Evolutionary conservation across 2,329 filamentous ascomycete species (phyloP).

Genomic region (Colletotrichum sp.): DNA sequence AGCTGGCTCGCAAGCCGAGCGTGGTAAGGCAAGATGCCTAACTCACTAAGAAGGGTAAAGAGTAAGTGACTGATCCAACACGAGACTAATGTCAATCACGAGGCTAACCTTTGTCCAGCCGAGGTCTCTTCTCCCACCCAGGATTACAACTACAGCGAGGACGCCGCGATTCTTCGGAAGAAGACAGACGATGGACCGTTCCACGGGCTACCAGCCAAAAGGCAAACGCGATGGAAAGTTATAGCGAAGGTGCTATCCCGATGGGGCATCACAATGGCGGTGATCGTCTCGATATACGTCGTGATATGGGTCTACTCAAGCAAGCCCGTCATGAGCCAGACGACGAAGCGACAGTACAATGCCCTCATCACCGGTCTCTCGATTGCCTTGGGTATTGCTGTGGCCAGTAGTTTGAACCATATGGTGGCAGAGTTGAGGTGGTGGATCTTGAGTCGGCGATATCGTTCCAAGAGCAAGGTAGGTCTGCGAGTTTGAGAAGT

Average conservation of each 20-base stretch:
- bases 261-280: slow-evolving; percentile 32
- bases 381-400: slow-evolving; percentile 45
- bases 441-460: slow-evolving; percentile 44
- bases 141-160: background rate
- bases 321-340: slow-evolving; percentile 32
- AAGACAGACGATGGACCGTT: slow-evolving; percentile 5
- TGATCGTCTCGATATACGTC: slow-evolving; percentile 31
- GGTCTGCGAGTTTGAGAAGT: background rate
- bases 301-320: slow-evolving; percentile 31
- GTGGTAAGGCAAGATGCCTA: background rate
- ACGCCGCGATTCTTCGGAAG: slow-evolving; percentile 2
- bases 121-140: background rate
- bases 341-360: slow-evolving; percentile 46
- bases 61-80: background rate
- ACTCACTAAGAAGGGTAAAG: background rate
- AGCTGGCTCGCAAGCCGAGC: background rate
- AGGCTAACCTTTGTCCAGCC: background rate
- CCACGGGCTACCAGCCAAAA: background rate
- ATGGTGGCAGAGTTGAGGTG: slow-evolving; percentile 50
- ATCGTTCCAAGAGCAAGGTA: slow-evolving; percentile 43
- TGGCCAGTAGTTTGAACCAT: slow-evolving; percentile 45
- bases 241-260: background rate
- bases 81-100: background rate
- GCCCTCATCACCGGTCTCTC: slow-evolving; percentile 47
- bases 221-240: background rate